phyloP scores from a whole-genome alignment of 345 rosid genomes.

The Dimocarpus longan region DNA sequence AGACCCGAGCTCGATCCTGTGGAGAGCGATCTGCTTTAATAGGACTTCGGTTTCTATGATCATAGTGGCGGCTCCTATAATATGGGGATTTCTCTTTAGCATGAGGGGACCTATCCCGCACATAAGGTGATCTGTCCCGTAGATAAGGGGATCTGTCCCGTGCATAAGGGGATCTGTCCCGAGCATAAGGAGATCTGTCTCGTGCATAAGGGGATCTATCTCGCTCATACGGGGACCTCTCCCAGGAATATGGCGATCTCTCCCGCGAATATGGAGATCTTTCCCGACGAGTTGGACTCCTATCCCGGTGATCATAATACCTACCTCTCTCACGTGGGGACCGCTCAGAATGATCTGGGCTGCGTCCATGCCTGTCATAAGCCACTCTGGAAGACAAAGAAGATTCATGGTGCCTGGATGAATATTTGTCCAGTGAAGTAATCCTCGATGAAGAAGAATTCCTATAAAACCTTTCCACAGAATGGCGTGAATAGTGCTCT shows the following conservation, averaged over 20 bases:
- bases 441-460: conserved; percentile 68
- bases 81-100: conserved; percentile 71
- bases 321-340: conserved; percentile 73
- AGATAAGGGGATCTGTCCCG: conserved; percentile 38
- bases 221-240: conserved; percentile 39
- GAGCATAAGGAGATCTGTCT: conserved; percentile 67
- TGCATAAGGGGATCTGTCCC: conserved; percentile 39
- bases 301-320: conserved; percentile 62
- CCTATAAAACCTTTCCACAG: conserved; percentile 60
- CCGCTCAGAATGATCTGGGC: conserved; percentile 74
- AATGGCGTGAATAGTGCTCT: conserved; percentile 67
- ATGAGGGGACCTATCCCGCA: conserved; percentile 49
- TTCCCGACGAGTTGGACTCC: conserved; percentile 68
- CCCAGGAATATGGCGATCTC: conserved; percentile 31
- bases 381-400: conserved; percentile 64
- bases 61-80: conserved; percentile 65
- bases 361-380: conserved; percentile 74
- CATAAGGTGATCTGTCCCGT: conserved; percentile 38
- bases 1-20: conserved; percentile 48
- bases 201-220: conserved; percentile 51
- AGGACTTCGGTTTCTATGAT: conserved; percentile 82
- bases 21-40: conserved; percentile 64
- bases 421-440: conserved; percentile 62
- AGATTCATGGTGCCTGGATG: conserved; percentile 75
- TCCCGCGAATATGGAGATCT: conserved; percentile 50